Percentiles rank a stretch among this genome's conserved stretches.
These are phyloP conservation scores for Cardamine resedifolia DNA, from an alignment of 345 rosid genomes.

Conservation along the genomic window DNA sequence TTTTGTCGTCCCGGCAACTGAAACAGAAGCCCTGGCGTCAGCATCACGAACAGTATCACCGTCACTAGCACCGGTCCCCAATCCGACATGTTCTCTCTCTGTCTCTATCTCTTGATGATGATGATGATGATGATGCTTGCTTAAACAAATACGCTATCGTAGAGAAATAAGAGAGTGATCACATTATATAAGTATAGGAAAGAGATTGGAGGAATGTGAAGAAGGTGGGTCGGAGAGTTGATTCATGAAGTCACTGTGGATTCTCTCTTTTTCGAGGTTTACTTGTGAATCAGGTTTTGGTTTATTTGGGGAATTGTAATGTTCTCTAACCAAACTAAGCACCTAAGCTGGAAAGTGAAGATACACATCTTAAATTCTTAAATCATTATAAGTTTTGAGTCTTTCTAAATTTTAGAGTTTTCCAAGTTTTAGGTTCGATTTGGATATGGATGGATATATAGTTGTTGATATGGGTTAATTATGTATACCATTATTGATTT, in stretches of 20 bases:
- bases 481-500: background rate
- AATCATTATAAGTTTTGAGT: background rate
- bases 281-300: slow-evolving; percentile 37
- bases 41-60: slow-evolving; percentile 63
- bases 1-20: slow-evolving; percentile 64
- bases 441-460: background rate
- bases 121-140: slow-evolving; percentile 24
- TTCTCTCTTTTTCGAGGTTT: slow-evolving; percentile 7
- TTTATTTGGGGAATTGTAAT: slow-evolving; percentile 26
- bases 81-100: slow-evolving; percentile 51
- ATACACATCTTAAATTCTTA: background rate
- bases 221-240: slow-evolving; percentile 35
- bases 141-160: background rate
- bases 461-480: background rate
- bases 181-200: slow-evolving; percentile 20
- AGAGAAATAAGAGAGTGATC: slow-evolving; percentile 4
- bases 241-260: slow-evolving; percentile 31
- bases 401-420: background rate
- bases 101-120: background rate
- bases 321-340: slow-evolving; percentile 19
- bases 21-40: slow-evolving; percentile 68
- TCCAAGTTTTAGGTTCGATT: background rate
- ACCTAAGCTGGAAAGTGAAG: background rate
- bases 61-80: slow-evolving; percentile 82
- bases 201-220: slow-evolving; percentile 6